Base-by-base conservation (phyloP, 2,329 filamentous ascomycete genomes). In the Trichoderma aggressivum region DNA sequence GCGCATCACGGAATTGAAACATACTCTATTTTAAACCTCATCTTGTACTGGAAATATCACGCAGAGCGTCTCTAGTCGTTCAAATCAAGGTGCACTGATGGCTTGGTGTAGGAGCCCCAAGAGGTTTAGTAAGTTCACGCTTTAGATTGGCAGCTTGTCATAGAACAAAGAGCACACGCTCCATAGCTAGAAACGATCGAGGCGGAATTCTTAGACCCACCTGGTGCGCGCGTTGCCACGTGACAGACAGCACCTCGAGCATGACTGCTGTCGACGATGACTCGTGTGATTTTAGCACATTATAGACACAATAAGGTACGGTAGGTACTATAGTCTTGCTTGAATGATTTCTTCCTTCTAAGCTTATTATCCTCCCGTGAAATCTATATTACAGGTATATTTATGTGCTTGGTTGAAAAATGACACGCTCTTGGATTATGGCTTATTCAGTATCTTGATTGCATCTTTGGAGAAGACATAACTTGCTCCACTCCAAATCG, bases 401-500 rank as follows among this genome's bases (percentile, higher is more conserved):
- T 50, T 50, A 43, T 43, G 16, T 43, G 39, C 3, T 43, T 43
- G 16, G 7, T 43, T 43, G 39, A 10, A 43, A 43, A 21, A 50
- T 50, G 10, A 21, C n/a, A 7, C 64, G 53, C 34, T 34, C n/a
- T 8, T 59, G 16, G 59, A 32, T 70, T 53, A 72, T 55, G 30
- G 43, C 69, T 67, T 70, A 30, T 70, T 70, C 34, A 64, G 28
- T 18, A 98, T 98, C 80, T 92, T 97, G 36, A 98, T 94, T 0
- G 94, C 95, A 76, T 97, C 92, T 80, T 96, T 97, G 75, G 90
- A 93, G 79, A 91, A 97, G 7, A 97, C 86, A 79, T 99, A 99
- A 80, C 94, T 97, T 16, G 94, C 86, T 8, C 96, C 96, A 73
- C 94, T 98, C 93, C 94, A 98, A 7, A 97, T 82, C 0, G 96